phyloP scores from a whole-genome alignment of 2,329 filamentous ascomycete genomes.

The Dendryphion nanum region DNA sequence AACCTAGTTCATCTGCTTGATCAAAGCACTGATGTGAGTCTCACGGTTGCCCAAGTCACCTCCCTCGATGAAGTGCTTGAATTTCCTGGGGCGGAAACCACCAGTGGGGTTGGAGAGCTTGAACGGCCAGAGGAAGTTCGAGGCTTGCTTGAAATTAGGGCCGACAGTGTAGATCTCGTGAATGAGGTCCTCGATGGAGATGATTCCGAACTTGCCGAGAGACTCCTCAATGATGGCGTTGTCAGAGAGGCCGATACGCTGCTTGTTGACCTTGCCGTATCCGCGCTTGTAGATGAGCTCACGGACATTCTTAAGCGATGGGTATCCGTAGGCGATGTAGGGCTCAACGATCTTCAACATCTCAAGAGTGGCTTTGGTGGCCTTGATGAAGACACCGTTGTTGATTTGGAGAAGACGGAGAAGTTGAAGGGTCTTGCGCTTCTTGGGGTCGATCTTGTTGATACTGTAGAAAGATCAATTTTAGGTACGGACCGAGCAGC shows the following conservation, averaged over 20 bases:
- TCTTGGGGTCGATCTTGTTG: constrained; percentile 99
- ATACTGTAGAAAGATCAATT: constrained; percentile 61
- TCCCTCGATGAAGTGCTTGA: constrained; percentile 99
- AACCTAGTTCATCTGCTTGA: constrained; percentile 96
- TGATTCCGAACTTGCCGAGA: constrained; percentile 90
- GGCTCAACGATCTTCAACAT: constrained; percentile 98
- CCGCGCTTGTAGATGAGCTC: constrained; percentile 98
- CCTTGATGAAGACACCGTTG: constrained; percentile 96
- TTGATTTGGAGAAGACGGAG: constrained; percentile 99
- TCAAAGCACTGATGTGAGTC: constrained; percentile 94
- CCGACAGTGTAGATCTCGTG: constrained; percentile 98
- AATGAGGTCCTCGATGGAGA: constrained; percentile 98
- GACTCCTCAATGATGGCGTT: constrained; percentile 96
- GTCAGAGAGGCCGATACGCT: constrained; percentile 94
- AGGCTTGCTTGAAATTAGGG: constrained; percentile 97
- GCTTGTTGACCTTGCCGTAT: constrained; percentile 99
- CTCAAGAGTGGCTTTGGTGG: constrained; percentile 97
- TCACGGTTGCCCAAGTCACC: constrained; percentile 99
- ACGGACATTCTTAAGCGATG: constrained; percentile 98
- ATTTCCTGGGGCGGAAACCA: constrained; percentile 95
- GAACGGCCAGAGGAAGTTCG: constrained; percentile 99
- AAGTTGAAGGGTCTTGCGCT: constrained; percentile 99
- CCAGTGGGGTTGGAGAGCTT: constrained; percentile 98
- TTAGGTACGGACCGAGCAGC: not conserved
- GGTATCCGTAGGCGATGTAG: constrained; percentile 99